Evolutionary conservation across 164 flowering plant genomes (phyloP).

Genomic region (Warburgia ugandensis): DNA sequence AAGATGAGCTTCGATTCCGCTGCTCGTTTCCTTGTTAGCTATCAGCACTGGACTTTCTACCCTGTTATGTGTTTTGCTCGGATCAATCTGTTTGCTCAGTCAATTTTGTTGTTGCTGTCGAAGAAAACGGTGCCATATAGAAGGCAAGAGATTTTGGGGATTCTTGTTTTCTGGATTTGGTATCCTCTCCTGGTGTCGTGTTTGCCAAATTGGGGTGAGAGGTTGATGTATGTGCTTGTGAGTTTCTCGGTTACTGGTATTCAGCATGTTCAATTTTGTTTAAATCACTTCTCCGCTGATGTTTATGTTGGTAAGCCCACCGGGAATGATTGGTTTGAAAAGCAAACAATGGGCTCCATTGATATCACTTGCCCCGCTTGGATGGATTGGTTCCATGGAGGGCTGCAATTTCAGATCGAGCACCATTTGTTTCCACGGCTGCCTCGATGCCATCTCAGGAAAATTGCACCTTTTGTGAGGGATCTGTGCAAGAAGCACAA

Average conservation of each 20-base stretch:
- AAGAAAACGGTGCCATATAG: constrained; percentile 37
- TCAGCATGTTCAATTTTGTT: constrained; percentile 54
- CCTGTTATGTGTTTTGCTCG: constrained; percentile 58
- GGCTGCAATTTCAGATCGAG: constrained; percentile 65
- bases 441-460: constrained; percentile 57
- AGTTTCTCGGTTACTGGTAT: constrained; percentile 41
- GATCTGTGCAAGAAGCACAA: constrained; percentile 69
- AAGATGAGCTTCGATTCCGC: constrained; percentile 34
- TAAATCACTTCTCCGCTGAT: constrained; percentile 54
- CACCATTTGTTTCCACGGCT: constrained; percentile 67
- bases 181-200: constrained; percentile 41
- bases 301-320: constrained; percentile 50
- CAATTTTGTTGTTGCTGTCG: constrained; percentile 40
- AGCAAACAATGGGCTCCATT: constrained; percentile 46
- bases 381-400: constrained; percentile 79
- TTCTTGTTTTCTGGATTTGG: constrained; percentile 57
- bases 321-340: constrained; percentile 60
- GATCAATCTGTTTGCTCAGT: constrained; percentile 43
- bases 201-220: constrained; percentile 49
- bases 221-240: constrained; percentile 38
- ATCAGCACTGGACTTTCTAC: constrained; percentile 57
- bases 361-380: constrained; percentile 43
- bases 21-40: constrained; percentile 44
- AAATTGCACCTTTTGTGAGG: constrained; percentile 41
- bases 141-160: constrained; percentile 41